These are phyloP conservation scores for Candida argentea DNA, from an alignment of 805 yeast genomes.

Conservation along the genomic window DNA sequence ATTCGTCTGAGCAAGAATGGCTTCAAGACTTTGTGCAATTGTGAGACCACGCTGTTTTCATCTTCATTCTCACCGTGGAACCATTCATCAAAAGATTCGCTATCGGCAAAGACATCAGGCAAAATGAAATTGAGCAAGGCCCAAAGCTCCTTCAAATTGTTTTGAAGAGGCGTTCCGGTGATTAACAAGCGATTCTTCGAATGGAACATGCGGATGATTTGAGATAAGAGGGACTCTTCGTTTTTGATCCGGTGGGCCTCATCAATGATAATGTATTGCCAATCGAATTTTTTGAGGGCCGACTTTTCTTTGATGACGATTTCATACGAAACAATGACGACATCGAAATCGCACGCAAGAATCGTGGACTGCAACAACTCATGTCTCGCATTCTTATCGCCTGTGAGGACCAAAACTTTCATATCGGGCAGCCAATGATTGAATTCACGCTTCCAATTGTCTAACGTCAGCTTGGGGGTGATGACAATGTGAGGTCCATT, in stretches of 20 bases:
- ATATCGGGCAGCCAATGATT: conserved; percentile 75
- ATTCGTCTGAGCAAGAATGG: conserved; percentile 72
- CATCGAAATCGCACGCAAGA: conserved; percentile 58
- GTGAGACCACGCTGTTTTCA: conserved; percentile 49
- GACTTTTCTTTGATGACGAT: conserved; percentile 70
- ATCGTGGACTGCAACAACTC: conserved; percentile 41
- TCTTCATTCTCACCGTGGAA: conserved; percentile 31
- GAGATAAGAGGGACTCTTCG: conserved; percentile 63
- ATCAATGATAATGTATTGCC: conserved; percentile 73
- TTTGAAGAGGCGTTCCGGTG: conserved; percentile 78
- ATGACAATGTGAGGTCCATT: conserved; percentile 69
- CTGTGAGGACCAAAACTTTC: conserved; percentile 58
- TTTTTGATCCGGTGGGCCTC: conserved; percentile 80
- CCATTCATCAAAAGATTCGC: conserved; percentile 70
- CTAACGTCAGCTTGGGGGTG: conserved; percentile 73
- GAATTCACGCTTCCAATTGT: conserved; percentile 74
- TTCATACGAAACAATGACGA: conserved; percentile 63
- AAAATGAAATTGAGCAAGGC: conserved; percentile 65
- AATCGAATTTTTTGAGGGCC: conserved; percentile 51
- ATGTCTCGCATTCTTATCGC: conserved; percentile 60
- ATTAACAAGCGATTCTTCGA: conserved; percentile 61
- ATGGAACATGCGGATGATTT: conserved; percentile 63
- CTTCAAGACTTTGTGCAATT: conserved; percentile 63
- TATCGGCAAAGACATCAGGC: conserved; percentile 71
- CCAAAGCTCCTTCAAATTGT: conserved; percentile 74